phyloP scores from a whole-genome alignment of 2,329 filamentous ascomycete genomes.

The Chalaropsis thielavioides region DNA sequence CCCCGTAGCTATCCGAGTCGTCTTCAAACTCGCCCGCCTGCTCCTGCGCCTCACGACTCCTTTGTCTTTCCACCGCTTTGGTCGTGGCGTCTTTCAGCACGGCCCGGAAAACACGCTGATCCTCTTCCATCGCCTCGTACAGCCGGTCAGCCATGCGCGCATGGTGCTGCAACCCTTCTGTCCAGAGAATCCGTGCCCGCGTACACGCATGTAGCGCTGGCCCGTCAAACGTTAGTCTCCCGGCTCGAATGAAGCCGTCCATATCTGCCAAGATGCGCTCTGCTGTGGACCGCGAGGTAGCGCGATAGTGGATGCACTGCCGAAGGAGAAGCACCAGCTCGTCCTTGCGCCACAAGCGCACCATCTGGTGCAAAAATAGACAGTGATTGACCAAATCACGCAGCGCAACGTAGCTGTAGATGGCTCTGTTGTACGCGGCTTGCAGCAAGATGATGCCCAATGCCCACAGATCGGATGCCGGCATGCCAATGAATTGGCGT shows the following conservation, averaged over 20 bases:
- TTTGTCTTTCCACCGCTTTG: not conserved
- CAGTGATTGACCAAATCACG: not conserved
- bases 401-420: not conserved
- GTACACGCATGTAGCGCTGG: not conserved
- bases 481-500: not conserved
- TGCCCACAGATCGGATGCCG: constrained; percentile 4
- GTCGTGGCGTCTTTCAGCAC: not conserved
- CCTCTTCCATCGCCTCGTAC: not conserved
- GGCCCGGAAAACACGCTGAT: not conserved
- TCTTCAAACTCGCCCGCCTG: not conserved
- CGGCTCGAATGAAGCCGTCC: not conserved
- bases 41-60: not conserved
- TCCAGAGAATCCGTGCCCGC: not conserved
- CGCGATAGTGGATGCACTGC: constrained; percentile 5
- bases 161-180: not conserved
- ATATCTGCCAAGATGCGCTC: not conserved
- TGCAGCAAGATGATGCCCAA: constrained; percentile 1
- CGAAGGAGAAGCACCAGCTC: constrained; percentile 4
- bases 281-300: not conserved
- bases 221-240: not conserved
- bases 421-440: not conserved
- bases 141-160: not conserved
- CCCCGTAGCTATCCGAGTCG: not conserved
- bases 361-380: constrained; percentile 6
- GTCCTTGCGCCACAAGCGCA: constrained; percentile 1